Percentiles rank a stretch among this genome's conserved stretches.
Evolutionary conservation across 2,329 filamentous ascomycete species (phyloP).

Genomic region (Penicillium sp.): DNA sequence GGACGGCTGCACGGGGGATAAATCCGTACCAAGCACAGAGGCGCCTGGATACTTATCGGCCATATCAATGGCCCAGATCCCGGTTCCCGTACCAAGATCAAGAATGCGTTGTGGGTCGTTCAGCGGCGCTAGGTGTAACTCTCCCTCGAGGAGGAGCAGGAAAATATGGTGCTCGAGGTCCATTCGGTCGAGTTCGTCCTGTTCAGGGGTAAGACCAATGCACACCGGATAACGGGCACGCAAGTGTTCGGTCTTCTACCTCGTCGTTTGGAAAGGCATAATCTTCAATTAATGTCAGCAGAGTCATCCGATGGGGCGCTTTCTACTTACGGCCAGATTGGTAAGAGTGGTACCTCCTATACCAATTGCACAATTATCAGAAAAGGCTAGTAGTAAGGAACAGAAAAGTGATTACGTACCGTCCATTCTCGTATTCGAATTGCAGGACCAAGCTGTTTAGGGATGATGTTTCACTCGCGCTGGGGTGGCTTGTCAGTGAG

Average conservation of each 20-base stretch:
- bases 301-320: neutral
- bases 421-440: constrained; percentile 8
- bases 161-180: constrained; percentile 14
- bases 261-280: constrained; percentile 14
- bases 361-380: neutral
- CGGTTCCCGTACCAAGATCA: constrained; percentile 11
- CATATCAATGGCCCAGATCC: constrained; percentile 12
- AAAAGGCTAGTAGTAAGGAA: neutral
- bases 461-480: neutral
- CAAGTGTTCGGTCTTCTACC: neutral
- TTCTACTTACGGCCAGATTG: neutral
- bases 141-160: constrained; percentile 5
- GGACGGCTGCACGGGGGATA: neutral
- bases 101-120: constrained; percentile 8
- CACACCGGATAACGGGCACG: too few species aligned
- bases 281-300: neutral
- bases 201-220: neutral
- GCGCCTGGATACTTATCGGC: neutral
- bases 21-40: neutral
- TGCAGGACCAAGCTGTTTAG: constrained; percentile 4
- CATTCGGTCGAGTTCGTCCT: constrained; percentile 11
- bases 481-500: neutral
- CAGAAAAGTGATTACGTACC: neutral
- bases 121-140: constrained; percentile 2
- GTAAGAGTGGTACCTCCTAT: constrained; percentile 8